Evolutionary conservation across 495 filamentous ascomycete genomes (phyloP).

Genomic region (Aspergillus cavernicola): DNA sequence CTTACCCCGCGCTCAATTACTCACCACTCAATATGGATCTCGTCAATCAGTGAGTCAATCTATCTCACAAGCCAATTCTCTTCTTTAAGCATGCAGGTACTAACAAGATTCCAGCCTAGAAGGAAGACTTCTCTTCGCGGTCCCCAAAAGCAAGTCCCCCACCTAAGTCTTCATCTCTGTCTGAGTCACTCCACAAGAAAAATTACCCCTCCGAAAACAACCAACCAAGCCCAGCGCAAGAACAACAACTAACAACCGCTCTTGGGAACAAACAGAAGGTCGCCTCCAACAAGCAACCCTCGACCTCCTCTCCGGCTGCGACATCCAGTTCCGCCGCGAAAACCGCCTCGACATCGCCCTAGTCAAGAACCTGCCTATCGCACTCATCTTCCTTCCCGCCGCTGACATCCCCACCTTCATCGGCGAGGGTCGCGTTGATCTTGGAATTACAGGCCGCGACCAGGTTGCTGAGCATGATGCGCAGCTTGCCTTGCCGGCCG

Average conservation of each 20-base stretch:
- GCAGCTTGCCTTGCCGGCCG: conserved; percentile 43
- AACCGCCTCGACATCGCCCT: conserved; percentile 93
- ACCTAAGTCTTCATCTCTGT: neutral
- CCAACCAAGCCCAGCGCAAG: neutral
- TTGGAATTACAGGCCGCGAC: conserved; percentile 92
- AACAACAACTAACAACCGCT: neutral
- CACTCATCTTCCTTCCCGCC: conserved; percentile 94
- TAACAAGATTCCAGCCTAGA: conserved; percentile 52
- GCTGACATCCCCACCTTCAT: conserved; percentile 97
- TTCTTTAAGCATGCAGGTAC: neutral
- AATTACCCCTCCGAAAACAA: neutral
- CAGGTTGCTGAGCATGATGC: conserved; percentile 90
- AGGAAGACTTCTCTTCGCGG: conserved; percentile 90
- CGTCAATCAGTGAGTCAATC: conserved; percentile 71
- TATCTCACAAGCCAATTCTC: neutral
- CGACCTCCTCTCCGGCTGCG: conserved; percentile 84
- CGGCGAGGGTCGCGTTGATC: conserved; percentile 86
- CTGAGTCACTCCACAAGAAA: neutral
- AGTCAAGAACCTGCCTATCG: conserved; percentile 91
- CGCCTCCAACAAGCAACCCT: conserved; percentile 80
- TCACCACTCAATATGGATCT: conserved; percentile 66
- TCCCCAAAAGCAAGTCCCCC: conserved; percentile 81
- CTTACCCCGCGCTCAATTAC: conserved; percentile 29
- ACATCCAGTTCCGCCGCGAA: conserved; percentile 94
- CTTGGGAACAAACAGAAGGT: conserved; percentile 62